These are phyloP conservation scores for Saraca asoca DNA, from an alignment of 331 rosid species.

Conservation along the genomic window DNA sequence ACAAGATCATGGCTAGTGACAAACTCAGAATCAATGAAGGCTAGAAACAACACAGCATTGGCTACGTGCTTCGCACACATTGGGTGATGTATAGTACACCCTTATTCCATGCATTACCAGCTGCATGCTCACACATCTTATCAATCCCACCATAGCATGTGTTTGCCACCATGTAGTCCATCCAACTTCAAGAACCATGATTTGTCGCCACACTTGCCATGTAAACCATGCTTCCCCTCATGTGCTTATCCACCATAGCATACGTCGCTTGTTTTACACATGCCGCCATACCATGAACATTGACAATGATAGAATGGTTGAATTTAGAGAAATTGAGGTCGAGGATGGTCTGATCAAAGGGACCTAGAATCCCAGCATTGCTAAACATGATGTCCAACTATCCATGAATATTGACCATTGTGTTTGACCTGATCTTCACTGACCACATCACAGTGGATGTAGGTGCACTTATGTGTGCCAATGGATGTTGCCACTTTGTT, in stretches of 20 bases:
- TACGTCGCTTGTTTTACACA: constrained; percentile 68
- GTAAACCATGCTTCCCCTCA: constrained; percentile 60
- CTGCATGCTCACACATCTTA: constrained; percentile 53
- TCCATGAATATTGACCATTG: constrained; percentile 33
- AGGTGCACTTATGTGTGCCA: constrained; percentile 40
- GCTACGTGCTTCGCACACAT: constrained; percentile 36
- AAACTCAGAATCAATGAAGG: constrained; percentile 32
- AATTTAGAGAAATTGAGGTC: constrained; percentile 46
- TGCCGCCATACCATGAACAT: constrained; percentile 50
- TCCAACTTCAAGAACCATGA: neutral
- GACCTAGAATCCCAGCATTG: constrained; percentile 47
- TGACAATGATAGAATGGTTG: constrained; percentile 35
- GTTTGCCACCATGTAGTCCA: constrained; percentile 55
- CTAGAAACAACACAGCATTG: constrained; percentile 46
- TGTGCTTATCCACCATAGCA: constrained; percentile 47
- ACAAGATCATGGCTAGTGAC: constrained; percentile 39
- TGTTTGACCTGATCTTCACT: constrained; percentile 46
- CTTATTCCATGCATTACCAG: constrained; percentile 40
- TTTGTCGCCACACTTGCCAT: constrained; percentile 43
- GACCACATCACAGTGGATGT: constrained; percentile 48
- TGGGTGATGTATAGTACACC: constrained; percentile 48
- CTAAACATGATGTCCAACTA: constrained; percentile 56
- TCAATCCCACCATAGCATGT: constrained; percentile 60
- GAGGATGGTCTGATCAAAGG: constrained; percentile 29
- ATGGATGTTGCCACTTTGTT: constrained; percentile 46